Conservation (phyloP, 352 stramenopile species). For the Pythium volutum region DNA sequence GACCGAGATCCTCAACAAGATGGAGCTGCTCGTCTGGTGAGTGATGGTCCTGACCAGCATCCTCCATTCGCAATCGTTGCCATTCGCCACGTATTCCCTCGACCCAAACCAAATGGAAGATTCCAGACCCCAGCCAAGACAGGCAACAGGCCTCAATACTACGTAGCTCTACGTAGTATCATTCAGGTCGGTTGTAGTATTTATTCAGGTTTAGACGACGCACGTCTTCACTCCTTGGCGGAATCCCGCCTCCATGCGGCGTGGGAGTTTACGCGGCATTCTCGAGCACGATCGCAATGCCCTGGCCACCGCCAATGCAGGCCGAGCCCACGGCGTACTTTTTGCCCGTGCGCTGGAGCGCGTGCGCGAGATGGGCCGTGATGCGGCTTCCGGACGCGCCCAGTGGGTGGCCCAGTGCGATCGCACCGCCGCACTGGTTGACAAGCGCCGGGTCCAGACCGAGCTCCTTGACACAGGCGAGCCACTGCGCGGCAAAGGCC, state of each 20-base stretch:
- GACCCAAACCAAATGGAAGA: too few species aligned
- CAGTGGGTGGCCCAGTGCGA: slow-evolving; percentile 96
- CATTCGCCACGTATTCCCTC: too few species aligned
- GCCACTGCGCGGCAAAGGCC: slow-evolving; percentile 96
- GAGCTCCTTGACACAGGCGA: slow-evolving; percentile 96
- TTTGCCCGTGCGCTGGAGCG: slow-evolving; percentile 78
- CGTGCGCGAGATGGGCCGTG: slow-evolving; percentile 88
- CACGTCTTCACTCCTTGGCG: too few species aligned
- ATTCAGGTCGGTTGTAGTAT: too few species aligned
- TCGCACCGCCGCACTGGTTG: slow-evolving; percentile 95
- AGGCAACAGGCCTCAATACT: too few species aligned
- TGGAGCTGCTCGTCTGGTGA: not conserved
- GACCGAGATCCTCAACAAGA: not conserved
- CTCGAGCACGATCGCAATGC: slow-evolving; percentile 97
- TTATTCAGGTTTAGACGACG: too few species aligned
- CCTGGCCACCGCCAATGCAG: slow-evolving; percentile 98
- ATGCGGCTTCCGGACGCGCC: slow-evolving; percentile 93
- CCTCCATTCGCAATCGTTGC: not conserved
- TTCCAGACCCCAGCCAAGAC: too few species aligned
- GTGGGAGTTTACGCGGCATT: slow-evolving; percentile 51
- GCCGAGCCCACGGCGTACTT: slow-evolving; percentile 95
- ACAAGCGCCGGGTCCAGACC: slow-evolving; percentile 91
- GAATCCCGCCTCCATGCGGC: not conserved
- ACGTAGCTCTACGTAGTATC: too few species aligned
- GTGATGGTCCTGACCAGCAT: slow-evolving; percentile 10